Evolutionary conservation across 2,329 filamentous ascomycete species (phyloP).

Genomic region (Thielaviopsis cerberus): DNA sequence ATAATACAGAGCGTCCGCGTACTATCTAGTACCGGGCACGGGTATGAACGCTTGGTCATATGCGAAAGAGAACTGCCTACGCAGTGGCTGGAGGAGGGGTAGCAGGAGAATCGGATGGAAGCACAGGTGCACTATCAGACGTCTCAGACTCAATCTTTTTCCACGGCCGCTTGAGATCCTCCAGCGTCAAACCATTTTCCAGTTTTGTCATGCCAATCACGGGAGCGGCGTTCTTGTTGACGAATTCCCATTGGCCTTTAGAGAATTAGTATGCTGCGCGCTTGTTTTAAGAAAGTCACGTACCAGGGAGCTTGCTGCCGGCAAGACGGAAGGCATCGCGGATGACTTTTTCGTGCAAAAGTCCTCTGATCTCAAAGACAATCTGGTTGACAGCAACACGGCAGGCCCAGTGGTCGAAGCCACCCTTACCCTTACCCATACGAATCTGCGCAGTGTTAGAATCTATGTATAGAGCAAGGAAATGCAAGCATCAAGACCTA

Average conservation of each 20-base stretch:
- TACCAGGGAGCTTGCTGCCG: conserved; percentile 84
- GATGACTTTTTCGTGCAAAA: conserved; percentile 85
- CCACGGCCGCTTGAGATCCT: conserved; percentile 66
- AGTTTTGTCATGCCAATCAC: conserved; percentile 88
- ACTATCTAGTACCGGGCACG: neutral
- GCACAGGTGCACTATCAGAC: neutral
- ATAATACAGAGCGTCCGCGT: conserved; percentile 8
- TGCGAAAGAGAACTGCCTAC: neutral
- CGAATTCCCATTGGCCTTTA: conserved; percentile 71
- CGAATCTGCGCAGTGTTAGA: conserved; percentile 38
- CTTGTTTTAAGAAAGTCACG: no score
- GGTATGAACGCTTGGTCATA: conserved; percentile 1
- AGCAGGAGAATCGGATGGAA: neutral
- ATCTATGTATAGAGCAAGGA: neutral
- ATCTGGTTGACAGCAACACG: conserved; percentile 81
- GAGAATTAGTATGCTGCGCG: conserved; percentile 14
- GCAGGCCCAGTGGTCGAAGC: conserved; percentile 89
- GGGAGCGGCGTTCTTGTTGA: conserved; percentile 75
- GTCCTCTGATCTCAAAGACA: conserved; percentile 78
- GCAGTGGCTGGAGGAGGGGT: neutral
- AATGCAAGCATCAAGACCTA: conserved; percentile 19
- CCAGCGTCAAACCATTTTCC: conserved; percentile 55
- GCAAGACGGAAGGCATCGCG: conserved; percentile 86
- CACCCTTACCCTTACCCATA: conserved; percentile 98
- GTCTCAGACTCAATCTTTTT: conserved; percentile 19